Base-by-base conservation (phyloP, 306 rosid genomes). In the Hylodesmum podocarpum region DNA sequence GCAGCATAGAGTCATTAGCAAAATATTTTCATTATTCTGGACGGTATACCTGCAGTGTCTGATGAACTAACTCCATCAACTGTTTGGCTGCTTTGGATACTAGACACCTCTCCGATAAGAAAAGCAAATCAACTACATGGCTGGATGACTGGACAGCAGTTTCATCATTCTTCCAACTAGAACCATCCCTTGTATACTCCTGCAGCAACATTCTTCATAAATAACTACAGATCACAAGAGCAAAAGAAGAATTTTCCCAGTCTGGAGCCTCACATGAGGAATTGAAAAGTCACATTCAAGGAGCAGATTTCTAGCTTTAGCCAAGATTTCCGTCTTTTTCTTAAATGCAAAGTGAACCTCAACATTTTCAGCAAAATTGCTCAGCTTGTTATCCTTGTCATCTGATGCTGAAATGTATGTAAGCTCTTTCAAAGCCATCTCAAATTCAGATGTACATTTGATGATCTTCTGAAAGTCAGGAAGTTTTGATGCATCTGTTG, bases 301-400 rank as follows among this genome's bases (percentile, higher is more conserved):
- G 61, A 95, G 96, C 54, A 89, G 54, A 80, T 88, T 90, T 79
- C 98, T 88, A 83, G 98, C 92, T 81, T 88, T 90, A 25, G 89
- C 92, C 85, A 95, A 84, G 59, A 92, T 95, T 78, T 95, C 98
- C 19, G 82, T 84, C 84, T 89, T 95, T 85, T 90, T 95, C 86
- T 87, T 88, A 73, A 85, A 84, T 59, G 98, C 98, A 78, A 95
- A 95, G 85, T 95, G 97, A 92, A 95, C 98, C 89, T 95, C 97
- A 5, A 95, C 98, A 70, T 95, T 92, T 78, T 90, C 97, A 78
- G 97, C 88, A 54, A 81, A 95, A 72, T 78, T 87, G 73, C 93
- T 90, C 83, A 95, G 79, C 78, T 86, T 89, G 66, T 85, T 86
- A 74, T 87, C 97, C 43, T 73, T 86, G 54, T 83, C 88, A 80